Evolutionary conservation across 805 yeast genomes (phyloP).

Genomic region (Starmera dryadoides): DNA sequence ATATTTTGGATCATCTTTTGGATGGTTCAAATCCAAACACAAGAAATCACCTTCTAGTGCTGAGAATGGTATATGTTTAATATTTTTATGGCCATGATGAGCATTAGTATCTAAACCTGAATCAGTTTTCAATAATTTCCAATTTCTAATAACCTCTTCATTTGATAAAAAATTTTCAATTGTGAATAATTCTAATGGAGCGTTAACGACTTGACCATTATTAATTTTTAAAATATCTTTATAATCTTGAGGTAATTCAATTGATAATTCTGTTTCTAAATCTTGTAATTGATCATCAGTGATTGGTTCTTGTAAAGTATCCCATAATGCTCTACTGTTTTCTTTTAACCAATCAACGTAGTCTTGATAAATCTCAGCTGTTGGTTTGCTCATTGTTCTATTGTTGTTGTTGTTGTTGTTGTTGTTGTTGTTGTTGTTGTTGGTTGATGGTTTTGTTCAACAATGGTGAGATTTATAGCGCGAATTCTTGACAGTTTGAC

Average conservation of each 20-base stretch:
- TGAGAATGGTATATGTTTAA: not conserved
- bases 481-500: too few relatives aligned
- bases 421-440: too few relatives aligned
- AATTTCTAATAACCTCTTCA: not conserved
- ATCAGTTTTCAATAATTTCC: not conserved
- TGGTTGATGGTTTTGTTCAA: too few relatives aligned
- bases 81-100: not conserved
- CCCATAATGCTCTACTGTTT: not conserved
- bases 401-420: too few relatives aligned
- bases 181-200: not conserved
- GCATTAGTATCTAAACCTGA: not conserved
- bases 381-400: not conserved
- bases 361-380: not conserved
- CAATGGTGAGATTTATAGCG: too few relatives aligned
- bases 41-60: not conserved
- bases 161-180: not conserved
- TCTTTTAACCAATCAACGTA: not conserved
- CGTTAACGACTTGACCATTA: not conserved
- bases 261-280: not conserved
- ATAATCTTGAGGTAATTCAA: not conserved
- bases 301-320: not conserved
- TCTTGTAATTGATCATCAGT: not conserved
- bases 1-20: not conserved
- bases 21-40: not conserved
- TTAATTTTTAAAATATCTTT: not conserved